phyloP scores from a whole-genome alignment of 1,284 basidiomycete species.

The Naganishia sp. region DNA sequence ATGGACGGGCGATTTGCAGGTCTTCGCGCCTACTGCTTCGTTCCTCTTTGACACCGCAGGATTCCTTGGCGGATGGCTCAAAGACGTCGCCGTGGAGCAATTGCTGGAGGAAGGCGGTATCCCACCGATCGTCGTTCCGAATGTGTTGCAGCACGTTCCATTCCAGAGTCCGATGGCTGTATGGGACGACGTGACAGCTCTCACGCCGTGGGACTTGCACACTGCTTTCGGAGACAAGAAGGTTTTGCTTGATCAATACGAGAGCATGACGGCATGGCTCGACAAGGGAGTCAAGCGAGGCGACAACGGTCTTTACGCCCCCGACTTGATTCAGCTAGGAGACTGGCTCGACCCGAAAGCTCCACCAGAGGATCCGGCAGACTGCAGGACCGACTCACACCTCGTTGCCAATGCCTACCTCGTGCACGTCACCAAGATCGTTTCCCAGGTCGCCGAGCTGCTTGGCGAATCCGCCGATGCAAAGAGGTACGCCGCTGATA shows the following conservation, averaged over 20 bases:
- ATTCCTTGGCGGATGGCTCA: slow-evolving; percentile 40
- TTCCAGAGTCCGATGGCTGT: slow-evolving; percentile 32
- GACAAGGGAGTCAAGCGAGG: slow-evolving; percentile 39
- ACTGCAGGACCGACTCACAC: slow-evolving; percentile 30
- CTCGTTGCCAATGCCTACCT: slow-evolving; percentile 42
- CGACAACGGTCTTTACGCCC: slow-evolving; percentile 30
- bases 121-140: slow-evolving; percentile 41
- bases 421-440: slow-evolving; percentile 37
- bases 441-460: slow-evolving; percentile 32
- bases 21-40: slow-evolving; percentile 39
- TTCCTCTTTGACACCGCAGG: slow-evolving; percentile 42
- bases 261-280: slow-evolving; percentile 41
- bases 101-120: slow-evolving; percentile 37
- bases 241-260: slow-evolving; percentile 38
- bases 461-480: slow-evolving; percentile 31
- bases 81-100: slow-evolving; percentile 43
- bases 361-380: slow-evolving; percentile 39
- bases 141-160: slow-evolving; percentile 32
- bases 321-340: slow-evolving; percentile 36
- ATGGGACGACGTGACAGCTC: slow-evolving; percentile 42
- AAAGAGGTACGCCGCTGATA: slow-evolving; percentile 19
- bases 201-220: slow-evolving; percentile 41
- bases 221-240: slow-evolving; percentile 36
- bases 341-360: slow-evolving; percentile 46
- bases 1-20: slow-evolving; percentile 42